phyloP scores from a whole-genome alignment of 345 rosid genomes.

The Salix arbutifolia region DNA sequence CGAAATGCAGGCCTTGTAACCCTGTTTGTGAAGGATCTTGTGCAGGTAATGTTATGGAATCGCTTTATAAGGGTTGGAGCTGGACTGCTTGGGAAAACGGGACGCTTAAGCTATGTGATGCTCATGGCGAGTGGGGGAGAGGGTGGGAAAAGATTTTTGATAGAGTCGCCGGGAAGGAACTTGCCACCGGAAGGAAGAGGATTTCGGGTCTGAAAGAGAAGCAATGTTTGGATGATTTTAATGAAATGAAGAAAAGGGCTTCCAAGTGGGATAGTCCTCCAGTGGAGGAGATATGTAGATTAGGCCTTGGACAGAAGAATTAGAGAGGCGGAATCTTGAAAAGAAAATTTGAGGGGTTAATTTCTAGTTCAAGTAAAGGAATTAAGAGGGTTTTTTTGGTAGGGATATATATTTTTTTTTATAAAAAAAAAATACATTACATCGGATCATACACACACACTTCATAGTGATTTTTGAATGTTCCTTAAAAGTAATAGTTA shows the following conservation, averaged over 20 bases:
- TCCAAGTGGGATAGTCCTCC: slow-evolving; percentile 68
- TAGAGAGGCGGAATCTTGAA: neutral
- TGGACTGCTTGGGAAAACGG: slow-evolving; percentile 85
- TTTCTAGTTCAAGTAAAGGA: slow-evolving; percentile 12
- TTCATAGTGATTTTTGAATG: neutral
- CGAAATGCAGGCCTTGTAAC: slow-evolving; percentile 85
- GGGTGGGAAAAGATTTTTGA: slow-evolving; percentile 79
- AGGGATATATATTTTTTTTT: neutral
- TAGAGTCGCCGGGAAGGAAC: slow-evolving; percentile 37
- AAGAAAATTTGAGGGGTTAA: neutral
- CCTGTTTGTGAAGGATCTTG: slow-evolving; percentile 55
- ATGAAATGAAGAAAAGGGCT: slow-evolving; percentile 40
- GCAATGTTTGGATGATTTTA: slow-evolving; percentile 54
- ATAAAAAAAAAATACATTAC: neutral
- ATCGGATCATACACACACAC: neutral
- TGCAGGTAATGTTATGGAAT: slow-evolving; percentile 50
- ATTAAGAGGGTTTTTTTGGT: neutral
- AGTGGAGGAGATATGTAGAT: slow-evolving; percentile 52
- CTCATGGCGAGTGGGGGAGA: slow-evolving; percentile 55
- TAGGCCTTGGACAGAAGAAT: slow-evolving; percentile 29
- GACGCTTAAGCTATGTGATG: slow-evolving; percentile 62
- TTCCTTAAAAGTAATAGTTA: neutral
- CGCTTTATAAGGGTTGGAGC: slow-evolving; percentile 59
- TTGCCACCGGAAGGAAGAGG: slow-evolving; percentile 48
- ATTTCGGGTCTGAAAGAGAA: slow-evolving; percentile 24